A percentile compares a stretch with the other conserved stretches of the same genome.
These are phyloP conservation scores for Capsicum baccatum DNA, from an alignment of 257 asterid genomes.

Conservation along the genomic window DNA sequence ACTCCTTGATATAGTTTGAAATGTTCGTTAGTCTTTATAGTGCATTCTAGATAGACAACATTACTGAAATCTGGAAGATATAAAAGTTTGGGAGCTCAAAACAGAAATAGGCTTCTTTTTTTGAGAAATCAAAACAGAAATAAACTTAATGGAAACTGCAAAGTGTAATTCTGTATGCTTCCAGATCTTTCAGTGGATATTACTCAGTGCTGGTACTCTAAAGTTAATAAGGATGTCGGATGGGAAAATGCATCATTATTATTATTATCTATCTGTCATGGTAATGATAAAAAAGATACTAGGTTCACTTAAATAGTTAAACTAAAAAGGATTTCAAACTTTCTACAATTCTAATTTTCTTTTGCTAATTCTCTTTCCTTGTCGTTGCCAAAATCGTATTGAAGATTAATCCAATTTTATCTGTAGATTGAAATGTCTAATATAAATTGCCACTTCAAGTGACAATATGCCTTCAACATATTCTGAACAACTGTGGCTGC, in stretches of 20 bases:
- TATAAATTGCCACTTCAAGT: neutral
- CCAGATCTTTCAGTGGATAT: constrained; percentile 18
- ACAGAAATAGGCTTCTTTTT: neutral
- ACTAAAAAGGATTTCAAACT: neutral
- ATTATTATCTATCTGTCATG: neutral
- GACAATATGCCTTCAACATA: neutral
- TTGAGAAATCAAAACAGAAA: neutral
- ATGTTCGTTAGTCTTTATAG: too few relatives aligned
- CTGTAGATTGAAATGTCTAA: constrained; percentile 13
- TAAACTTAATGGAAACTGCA: neutral
- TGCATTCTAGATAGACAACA: neutral
- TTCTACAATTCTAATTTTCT: neutral
- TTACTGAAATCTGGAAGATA: neutral
- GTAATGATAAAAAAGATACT: neutral
- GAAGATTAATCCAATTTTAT: constrained; percentile 1
- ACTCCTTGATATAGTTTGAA: too few relatives aligned
- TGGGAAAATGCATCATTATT: constrained; percentile 1
- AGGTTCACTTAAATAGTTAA: neutral
- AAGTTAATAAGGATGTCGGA: neutral
- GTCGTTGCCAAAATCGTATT: neutral
- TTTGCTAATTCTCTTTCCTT: neutral
- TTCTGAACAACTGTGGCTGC: neutral
- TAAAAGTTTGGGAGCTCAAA: neutral
- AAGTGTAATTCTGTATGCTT: neutral
- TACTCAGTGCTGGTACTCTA: neutral